Conservation (phyloP, 2,329 filamentous ascomycete genomes). For the Lecanosticta acicola region DNA sequence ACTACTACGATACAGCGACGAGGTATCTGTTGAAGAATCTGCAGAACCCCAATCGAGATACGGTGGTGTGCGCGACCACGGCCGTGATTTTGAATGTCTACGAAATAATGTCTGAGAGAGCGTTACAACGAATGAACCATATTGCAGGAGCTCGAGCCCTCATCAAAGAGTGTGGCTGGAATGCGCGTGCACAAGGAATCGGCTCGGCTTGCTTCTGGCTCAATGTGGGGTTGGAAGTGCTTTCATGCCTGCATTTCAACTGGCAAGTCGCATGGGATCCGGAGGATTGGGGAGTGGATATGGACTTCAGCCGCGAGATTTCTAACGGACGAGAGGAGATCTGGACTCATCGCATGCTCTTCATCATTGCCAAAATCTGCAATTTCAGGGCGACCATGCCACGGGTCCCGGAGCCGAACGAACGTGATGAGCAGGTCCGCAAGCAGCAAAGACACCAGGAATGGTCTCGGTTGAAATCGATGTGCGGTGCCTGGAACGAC, state of each 20-base stretch:
- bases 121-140: constrained; percentile 78
- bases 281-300: constrained; percentile 81
- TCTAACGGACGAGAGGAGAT: constrained; percentile 65
- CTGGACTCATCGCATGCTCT: constrained; percentile 86
- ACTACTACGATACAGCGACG: constrained; percentile 83
- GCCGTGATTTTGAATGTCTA: constrained; percentile 88
- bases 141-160: constrained; percentile 78
- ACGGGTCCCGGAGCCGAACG: constrained; percentile 47
- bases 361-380: constrained; percentile 78
- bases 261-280: constrained; percentile 86
- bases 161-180: constrained; percentile 87
- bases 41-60: constrained; percentile 79
- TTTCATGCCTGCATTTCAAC: constrained; percentile 80
- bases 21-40: constrained; percentile 68
- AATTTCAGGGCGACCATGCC: constrained; percentile 73
- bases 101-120: constrained; percentile 82
- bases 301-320: constrained; percentile 59
- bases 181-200: constrained; percentile 69
- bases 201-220: constrained; percentile 91
- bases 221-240: constrained; percentile 83
- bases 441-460: constrained; percentile 62
- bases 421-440: constrained; percentile 59
- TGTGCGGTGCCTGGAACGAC: constrained; percentile 78
- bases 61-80: constrained; percentile 75
- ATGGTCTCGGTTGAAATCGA: constrained; percentile 73